Conservation (phyloP, 2,329 filamentous ascomycete genomes). For the Xylariaceae sp. region DNA sequence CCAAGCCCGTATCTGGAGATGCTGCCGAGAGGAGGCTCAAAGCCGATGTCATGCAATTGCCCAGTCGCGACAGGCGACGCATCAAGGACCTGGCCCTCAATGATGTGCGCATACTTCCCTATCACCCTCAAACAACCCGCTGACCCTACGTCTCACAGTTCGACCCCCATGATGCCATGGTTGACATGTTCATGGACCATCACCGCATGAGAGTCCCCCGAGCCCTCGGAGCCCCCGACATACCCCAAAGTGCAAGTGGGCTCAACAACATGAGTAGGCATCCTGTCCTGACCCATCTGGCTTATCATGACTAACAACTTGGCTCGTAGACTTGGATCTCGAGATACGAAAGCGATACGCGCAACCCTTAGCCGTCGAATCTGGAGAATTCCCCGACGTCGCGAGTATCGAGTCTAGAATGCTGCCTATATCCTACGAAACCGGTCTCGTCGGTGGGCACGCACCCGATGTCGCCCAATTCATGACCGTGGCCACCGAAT, state of each 20-base stretch:
- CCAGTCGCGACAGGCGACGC: conserved; percentile 60
- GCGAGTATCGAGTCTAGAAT: conserved; percentile 60
- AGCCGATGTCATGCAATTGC: conserved; percentile 67
- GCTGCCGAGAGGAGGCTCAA: conserved; percentile 63
- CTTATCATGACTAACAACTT: no score
- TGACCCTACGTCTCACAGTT: conserved; percentile 37
- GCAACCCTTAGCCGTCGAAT: conserved; percentile 62
- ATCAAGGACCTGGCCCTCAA: conserved; percentile 62
- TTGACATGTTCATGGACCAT: conserved; percentile 49
- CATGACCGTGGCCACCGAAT: conserved; percentile 62
- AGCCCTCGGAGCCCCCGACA: conserved; percentile 54
- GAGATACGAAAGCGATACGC: conserved; percentile 64
- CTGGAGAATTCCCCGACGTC: conserved; percentile 66
- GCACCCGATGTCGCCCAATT: conserved; percentile 58
- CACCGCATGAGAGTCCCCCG: conserved; percentile 43
- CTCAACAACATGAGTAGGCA: conserved; percentile 75
- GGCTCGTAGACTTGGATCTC: conserved; percentile 58
- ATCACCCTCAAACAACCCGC: neutral
- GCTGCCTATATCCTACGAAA: conserved; percentile 66
- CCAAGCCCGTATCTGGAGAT: conserved; percentile 62
- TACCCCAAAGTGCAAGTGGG: conserved; percentile 65
- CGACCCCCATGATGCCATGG: conserved; percentile 52
- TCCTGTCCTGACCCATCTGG: no score
- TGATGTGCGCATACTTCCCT: conserved; percentile 45
- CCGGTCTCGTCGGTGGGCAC: conserved; percentile 58